These are phyloP conservation scores for Aspergillus eucalypticola DNA, from an alignment of 2,329 filamentous ascomycete species.

Conservation along the genomic window DNA sequence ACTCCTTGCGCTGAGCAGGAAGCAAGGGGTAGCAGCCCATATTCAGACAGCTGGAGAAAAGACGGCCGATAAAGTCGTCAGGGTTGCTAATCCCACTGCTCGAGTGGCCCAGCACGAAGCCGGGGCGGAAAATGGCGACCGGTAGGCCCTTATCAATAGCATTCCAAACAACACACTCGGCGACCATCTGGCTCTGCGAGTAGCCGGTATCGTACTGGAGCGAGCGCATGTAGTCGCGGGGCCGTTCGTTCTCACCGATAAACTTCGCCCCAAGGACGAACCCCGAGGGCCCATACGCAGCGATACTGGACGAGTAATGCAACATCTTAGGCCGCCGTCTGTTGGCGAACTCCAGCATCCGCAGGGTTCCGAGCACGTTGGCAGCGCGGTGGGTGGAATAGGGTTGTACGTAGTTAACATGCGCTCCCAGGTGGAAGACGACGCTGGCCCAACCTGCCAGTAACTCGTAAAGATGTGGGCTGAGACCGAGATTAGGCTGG, in stretches of 20 bases:
- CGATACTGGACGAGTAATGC: constrained; percentile 29
- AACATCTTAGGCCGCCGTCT: constrained; percentile 21
- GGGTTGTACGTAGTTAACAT: constrained; percentile 11
- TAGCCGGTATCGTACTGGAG: constrained; percentile 1
- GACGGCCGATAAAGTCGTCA: constrained; percentile 81
- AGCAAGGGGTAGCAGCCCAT: constrained; percentile 47
- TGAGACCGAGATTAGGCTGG: constrained; percentile 59
- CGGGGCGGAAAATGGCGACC: constrained; percentile 1
- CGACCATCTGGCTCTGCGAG: constrained; percentile 4
- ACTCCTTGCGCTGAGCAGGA: constrained; percentile 28
- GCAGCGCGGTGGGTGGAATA: constrained; percentile 8
- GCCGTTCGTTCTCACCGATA: constrained; percentile 23
- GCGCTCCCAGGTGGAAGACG: constrained; percentile 11
- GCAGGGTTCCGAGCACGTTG: constrained; percentile 5
- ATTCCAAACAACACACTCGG: constrained; percentile 4
- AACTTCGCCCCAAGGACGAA: constrained; percentile 18
- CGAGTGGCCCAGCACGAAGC: background rate
- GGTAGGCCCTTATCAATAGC: constrained; percentile 4
- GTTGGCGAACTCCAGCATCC: constrained; percentile 9
- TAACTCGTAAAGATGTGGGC: background rate
- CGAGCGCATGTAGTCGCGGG: background rate
- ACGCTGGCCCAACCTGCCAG: constrained; percentile 8
- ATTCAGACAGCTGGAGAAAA: constrained; percentile 79
- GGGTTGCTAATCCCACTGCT: constrained; percentile 52
- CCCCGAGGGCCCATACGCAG: constrained; percentile 27